A percentile compares a stretch with the other conserved stretches of the same genome.
Evolutionary conservation across 2,329 filamentous ascomycete genomes (phyloP).

Genomic region (Tolypocladium pustulatum): DNA sequence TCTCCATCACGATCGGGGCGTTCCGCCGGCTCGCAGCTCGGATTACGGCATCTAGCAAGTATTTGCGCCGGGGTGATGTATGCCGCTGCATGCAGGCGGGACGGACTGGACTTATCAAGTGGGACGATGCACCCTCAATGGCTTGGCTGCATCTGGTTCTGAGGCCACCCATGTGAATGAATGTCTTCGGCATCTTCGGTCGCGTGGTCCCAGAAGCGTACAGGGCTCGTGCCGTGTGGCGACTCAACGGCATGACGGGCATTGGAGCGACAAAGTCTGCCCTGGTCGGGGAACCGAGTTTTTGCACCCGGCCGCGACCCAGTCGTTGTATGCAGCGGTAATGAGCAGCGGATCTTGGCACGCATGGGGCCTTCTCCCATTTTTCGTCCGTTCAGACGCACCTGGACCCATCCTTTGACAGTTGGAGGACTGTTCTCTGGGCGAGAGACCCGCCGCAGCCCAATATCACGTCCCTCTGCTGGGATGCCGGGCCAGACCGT

Average conservation of each 20-base stretch:
- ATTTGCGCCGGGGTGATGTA: neutral
- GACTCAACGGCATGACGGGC: neutral
- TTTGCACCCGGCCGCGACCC: neutral
- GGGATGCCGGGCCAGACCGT: neutral
- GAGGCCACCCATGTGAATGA: neutral
- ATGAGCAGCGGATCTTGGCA: neutral
- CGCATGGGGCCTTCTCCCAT: neutral
- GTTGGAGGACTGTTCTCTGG: neutral
- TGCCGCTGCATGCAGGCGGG: neutral
- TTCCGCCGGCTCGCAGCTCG: neutral
- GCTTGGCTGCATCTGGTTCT: neutral
- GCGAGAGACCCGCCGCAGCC: neutral
- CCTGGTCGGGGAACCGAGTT: neutral
- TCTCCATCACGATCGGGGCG: neutral
- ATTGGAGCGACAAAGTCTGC: neutral
- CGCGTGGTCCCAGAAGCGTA: neutral
- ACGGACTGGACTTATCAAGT: neutral
- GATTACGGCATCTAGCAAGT: neutral
- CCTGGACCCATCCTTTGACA: neutral
- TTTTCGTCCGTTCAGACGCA: neutral
- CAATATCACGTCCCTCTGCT: neutral
- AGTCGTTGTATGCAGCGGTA: neutral
- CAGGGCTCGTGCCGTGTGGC: slow-evolving; percentile 1
- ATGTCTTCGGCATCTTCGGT: neutral
- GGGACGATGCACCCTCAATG: slow-evolving; percentile 1